A percentile compares a stretch with the other conserved stretches of the same genome.
Conservation (phyloP, 2,329 filamentous ascomycete species). For the Alternaria triticimaculans region DNA sequence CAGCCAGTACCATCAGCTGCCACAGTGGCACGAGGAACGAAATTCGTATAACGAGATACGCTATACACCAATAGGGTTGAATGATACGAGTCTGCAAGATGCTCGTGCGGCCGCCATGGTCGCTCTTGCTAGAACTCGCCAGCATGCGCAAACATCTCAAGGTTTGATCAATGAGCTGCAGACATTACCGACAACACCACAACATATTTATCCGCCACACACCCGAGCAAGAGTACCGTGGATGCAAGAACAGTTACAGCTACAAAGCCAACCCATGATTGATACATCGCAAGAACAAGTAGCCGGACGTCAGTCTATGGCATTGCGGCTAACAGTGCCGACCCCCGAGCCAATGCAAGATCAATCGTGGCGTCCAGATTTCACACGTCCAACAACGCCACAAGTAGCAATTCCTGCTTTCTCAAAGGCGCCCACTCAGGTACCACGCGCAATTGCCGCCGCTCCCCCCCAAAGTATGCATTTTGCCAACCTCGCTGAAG, state of each 20-base stretch:
- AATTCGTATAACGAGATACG: background rate
- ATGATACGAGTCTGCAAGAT: background rate
- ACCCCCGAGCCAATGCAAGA: background rate
- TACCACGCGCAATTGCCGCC: background rate
- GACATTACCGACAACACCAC: background rate
- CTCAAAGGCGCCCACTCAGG: background rate
- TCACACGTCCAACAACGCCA: background rate
- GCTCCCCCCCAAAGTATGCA: background rate
- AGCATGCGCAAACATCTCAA: background rate
- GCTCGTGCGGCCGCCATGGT: background rate
- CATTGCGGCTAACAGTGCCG: background rate
- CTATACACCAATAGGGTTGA: background rate
- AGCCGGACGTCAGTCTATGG: background rate
- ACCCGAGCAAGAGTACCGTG: background rate
- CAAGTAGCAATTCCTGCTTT: background rate
- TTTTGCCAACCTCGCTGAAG: background rate
- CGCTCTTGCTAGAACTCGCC: background rate
- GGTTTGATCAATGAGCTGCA: background rate
- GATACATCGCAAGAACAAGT: background rate
- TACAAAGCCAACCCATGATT: background rate
- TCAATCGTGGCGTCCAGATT: background rate
- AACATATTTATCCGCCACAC: background rate
- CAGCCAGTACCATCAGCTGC: background rate
- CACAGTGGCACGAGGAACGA: background rate
- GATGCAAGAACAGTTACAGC: background rate